Evolutionary conservation across 2,329 filamentous ascomycete species (phyloP).

Genomic region (Clathrospora elynae): DNA sequence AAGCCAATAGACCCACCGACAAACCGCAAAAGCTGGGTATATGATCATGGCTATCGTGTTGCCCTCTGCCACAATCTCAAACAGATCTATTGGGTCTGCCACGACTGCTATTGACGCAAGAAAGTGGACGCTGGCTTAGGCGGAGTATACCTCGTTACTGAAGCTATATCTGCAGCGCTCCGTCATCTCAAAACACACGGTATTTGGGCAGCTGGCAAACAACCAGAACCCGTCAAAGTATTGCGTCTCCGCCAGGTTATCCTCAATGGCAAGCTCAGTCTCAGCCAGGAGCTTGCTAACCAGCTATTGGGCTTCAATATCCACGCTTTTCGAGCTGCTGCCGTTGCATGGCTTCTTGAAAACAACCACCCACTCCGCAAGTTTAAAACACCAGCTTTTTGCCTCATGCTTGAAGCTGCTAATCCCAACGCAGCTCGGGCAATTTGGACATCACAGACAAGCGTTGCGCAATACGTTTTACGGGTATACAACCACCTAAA

Average conservation of each 20-base stretch:
- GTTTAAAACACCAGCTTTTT: constrained; percentile 3
- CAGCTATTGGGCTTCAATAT: constrained; percentile 3
- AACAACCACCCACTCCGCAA: constrained; percentile 7
- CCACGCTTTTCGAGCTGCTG: background rate
- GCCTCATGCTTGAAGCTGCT: background rate
- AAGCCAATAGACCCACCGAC: too few species aligned
- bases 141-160: too few species aligned
- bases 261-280: too few species aligned
- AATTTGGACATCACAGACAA: background rate
- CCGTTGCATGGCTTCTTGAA: constrained; percentile 4
- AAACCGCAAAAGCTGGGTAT: too few species aligned
- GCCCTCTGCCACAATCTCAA: too few species aligned
- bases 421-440: constrained; percentile 1
- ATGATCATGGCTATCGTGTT: too few species aligned
- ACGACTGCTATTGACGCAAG: too few species aligned
- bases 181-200: background rate
- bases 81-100: too few species aligned
- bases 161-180: too few species aligned
- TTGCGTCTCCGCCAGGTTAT: too few species aligned
- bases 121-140: too few species aligned
- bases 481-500: background rate
- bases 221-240: too few species aligned
- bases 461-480: background rate
- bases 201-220: background rate
- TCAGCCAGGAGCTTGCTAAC: constrained; percentile 8